A percentile compares a stretch with the other conserved stretches of the same genome.
These are phyloP conservation scores for Ilyonectria destructans DNA, from an alignment of 2,329 filamentous ascomycete genomes.

Conservation along the genomic window DNA sequence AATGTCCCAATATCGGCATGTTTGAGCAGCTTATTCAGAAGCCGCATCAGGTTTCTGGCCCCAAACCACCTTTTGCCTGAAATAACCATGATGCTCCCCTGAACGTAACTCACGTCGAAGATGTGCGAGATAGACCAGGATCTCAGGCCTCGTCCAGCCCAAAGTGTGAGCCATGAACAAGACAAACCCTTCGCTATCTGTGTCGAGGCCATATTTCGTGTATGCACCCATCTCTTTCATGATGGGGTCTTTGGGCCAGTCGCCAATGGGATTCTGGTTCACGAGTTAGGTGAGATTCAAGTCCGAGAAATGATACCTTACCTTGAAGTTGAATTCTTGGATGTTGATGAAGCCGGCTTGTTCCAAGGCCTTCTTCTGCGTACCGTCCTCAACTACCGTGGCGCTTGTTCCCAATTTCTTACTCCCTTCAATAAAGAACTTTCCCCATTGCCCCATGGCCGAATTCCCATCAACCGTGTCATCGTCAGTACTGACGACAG, in stretches of 20 bases:
- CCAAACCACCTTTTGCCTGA: conserved; percentile 51
- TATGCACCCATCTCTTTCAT: conserved; percentile 48
- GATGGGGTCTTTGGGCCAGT: conserved; percentile 32
- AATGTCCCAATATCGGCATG: background rate
- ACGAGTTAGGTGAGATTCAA: background rate
- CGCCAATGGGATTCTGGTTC: conserved; percentile 41
- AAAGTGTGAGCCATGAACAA: conserved; percentile 55
- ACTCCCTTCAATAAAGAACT: conserved; percentile 50
- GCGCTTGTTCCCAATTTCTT: conserved; percentile 53
- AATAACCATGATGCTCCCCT: conserved; percentile 51
- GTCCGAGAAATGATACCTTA: background rate
- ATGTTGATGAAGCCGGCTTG: conserved; percentile 44
- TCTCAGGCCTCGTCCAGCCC: conserved; percentile 55
- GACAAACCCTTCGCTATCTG: conserved; percentile 55
- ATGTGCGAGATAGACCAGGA: conserved; percentile 53
- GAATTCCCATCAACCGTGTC: conserved; percentile 47
- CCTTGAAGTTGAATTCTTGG: conserved; percentile 45
- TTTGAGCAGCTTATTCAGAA: background rate
- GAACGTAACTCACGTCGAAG: conserved; percentile 52
- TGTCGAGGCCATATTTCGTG: conserved; percentile 52
- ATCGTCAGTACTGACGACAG: conserved; percentile 50
- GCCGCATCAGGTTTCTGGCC: conserved; percentile 53
- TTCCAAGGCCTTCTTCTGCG: conserved; percentile 41
- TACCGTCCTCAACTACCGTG: conserved; percentile 41
- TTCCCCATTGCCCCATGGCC: conserved; percentile 49